A percentile compares a stretch with the other conserved stretches of the same genome.
Conservation (phyloP, 2,329 filamentous ascomycete species). For the Fusarium piperis region DNA sequence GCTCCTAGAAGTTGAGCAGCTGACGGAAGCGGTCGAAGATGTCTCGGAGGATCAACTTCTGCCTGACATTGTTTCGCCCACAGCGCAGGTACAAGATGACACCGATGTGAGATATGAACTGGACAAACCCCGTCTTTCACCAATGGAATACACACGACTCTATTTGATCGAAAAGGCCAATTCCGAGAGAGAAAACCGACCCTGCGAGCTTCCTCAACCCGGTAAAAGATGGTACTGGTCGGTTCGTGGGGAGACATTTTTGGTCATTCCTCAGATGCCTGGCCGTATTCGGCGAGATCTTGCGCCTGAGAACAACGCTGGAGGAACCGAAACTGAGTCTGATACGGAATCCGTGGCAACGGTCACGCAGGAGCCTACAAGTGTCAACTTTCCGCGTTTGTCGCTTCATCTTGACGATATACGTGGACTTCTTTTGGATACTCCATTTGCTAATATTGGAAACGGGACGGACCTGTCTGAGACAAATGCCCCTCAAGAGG, state of each 20-base stretch:
- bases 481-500: not conserved
- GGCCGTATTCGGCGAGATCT: constrained; percentile 35
- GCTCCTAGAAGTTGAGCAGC: not conserved
- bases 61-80: not conserved
- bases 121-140: constrained; percentile 47
- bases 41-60: not conserved
- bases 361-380: constrained; percentile 8
- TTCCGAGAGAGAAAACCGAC: constrained; percentile 38
- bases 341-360: constrained; percentile 37
- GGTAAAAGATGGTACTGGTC: constrained; percentile 49
- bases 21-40: not conserved
- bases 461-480: not conserved
- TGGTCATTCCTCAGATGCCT: constrained; percentile 50
- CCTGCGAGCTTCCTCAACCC: constrained; percentile 45
- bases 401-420: constrained; percentile 46
- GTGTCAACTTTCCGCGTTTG: constrained; percentile 41
- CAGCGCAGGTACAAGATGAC: not conserved
- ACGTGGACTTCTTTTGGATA: constrained; percentile 39
- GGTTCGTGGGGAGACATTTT: constrained; percentile 47
- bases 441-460: constrained; percentile 9
- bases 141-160: constrained; percentile 52
- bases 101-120: constrained; percentile 20
- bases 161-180: constrained; percentile 48
- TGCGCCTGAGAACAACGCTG: not conserved
- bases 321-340: constrained; percentile 7